These are phyloP conservation scores for Paspalum vaginatum DNA, from an alignment of 176 grass and related monocot species.

Conservation along the genomic window DNA sequence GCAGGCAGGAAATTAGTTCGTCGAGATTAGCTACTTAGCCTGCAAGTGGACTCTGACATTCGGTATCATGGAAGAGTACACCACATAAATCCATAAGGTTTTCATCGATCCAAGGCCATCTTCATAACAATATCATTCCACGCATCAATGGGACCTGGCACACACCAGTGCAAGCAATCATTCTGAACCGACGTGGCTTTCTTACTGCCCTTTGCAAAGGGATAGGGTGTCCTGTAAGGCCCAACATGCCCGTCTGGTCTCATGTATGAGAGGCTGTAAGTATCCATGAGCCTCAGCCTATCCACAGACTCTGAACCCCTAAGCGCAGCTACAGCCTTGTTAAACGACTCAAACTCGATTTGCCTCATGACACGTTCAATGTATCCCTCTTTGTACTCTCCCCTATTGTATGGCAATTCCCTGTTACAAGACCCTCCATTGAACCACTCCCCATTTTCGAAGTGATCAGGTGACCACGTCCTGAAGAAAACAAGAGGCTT, in stretches of 20 bases:
- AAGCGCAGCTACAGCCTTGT: conserved; percentile 31
- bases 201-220: conserved; percentile 52
- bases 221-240: conserved; percentile 66
- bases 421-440: conserved; percentile 62
- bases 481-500: conserved; percentile 77
- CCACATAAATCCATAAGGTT: conserved; percentile 6
- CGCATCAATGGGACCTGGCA: conserved; percentile 76
- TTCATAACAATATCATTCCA: conserved; percentile 88
- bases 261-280: conserved; percentile 56
- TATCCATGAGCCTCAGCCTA: conserved; percentile 71
- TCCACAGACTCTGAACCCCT: conserved; percentile 12
- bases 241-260: conserved; percentile 86
- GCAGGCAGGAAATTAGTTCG: background rate
- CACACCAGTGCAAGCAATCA: conserved; percentile 97
- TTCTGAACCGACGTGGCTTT: conserved; percentile 51
- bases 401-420: conserved; percentile 65
- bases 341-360: conserved; percentile 72
- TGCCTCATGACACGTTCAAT: conserved; percentile 60
- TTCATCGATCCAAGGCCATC: conserved; percentile 59
- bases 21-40: too few species aligned
- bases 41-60: background rate
- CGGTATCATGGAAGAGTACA: background rate
- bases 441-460: conserved; percentile 85
- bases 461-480: conserved; percentile 91
- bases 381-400: conserved; percentile 57